Conservation (phyloP, 73 alveolate genomes). For the Blepharisma stoltei region DNA sequence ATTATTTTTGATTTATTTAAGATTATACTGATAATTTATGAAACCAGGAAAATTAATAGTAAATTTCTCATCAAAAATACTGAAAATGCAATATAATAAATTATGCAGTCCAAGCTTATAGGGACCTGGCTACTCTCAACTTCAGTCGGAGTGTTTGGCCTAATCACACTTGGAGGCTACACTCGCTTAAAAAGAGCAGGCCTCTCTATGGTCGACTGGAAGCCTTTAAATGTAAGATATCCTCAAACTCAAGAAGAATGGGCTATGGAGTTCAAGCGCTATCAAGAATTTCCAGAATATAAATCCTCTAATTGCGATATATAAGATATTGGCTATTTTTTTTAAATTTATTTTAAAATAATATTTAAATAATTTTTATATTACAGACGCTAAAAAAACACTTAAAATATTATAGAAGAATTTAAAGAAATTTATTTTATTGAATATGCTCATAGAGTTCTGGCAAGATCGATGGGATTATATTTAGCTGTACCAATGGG, state of each 20-base stretch:
- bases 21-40: too few species aligned
- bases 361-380: too few species aligned
- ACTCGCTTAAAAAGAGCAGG: slow-evolving; percentile 85
- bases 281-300: slow-evolving; percentile 82
- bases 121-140: slow-evolving; percentile 81
- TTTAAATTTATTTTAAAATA: too few species aligned
- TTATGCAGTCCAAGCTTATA: slow-evolving; percentile 37
- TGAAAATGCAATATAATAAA: too few species aligned
- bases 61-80: too few species aligned
- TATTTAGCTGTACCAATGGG: slow-evolving; percentile 62
- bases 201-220: slow-evolving; percentile 87
- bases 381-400: too few species aligned
- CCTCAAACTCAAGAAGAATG: slow-evolving; percentile 76
- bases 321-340: too few species aligned
- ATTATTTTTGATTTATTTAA: too few species aligned
- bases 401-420: too few species aligned
- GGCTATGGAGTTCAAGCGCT: slow-evolving; percentile 78
- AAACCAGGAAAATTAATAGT: too few species aligned
- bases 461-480: slow-evolving; percentile 71
- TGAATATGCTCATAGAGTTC: slow-evolving; percentile 81
- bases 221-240: slow-evolving; percentile 57
- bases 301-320: slow-evolving; percentile 48
- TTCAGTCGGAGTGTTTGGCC: slow-evolving; percentile 71
- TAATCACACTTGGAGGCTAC: slow-evolving; percentile 83
- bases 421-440: slow-evolving; percentile 70